Percentiles rank a stretch among this genome's conserved stretches.
phyloP scores from a whole-genome alignment of 1,284 basidiomycete genomes.

The Cutaneotrichosporon spelunceum region DNA sequence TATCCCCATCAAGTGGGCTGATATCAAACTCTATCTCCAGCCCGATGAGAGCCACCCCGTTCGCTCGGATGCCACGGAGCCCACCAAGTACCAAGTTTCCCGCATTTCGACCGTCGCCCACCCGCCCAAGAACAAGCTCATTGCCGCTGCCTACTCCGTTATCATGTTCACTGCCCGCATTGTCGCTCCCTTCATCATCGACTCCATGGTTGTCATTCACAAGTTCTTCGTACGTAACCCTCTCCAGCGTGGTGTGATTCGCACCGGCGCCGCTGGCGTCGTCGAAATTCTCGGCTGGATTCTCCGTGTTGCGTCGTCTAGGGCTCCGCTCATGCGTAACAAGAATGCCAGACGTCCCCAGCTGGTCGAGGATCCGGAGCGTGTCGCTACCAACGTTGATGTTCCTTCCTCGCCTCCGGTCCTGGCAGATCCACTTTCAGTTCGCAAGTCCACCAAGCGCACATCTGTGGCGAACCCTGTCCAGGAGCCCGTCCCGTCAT shows the following conservation, averaged over 20 bases:
- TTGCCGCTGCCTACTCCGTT: slow-evolving; percentile 11
- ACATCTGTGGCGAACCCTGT: neutral
- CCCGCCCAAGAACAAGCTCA: slow-evolving; percentile 8
- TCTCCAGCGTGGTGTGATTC: slow-evolving; percentile 25
- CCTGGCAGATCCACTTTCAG: neutral
- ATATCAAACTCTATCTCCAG: slow-evolving; percentile 27
- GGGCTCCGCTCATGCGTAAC: neutral
- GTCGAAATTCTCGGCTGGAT: slow-evolving; percentile 21
- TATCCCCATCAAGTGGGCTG: slow-evolving; percentile 20
- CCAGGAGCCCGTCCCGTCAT: neutral
- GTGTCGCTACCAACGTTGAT: neutral
- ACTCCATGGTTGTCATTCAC: slow-evolving; percentile 24
- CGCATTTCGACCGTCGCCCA: slow-evolving; percentile 27
- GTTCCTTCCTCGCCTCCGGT: slow-evolving; percentile 3
- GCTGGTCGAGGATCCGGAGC: neutral
- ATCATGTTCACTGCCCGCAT: slow-evolving; percentile 22
- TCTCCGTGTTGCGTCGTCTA: neutral
- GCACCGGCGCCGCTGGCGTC: slow-evolving; percentile 25
- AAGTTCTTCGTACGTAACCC: slow-evolving; percentile 37
- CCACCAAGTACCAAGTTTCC: slow-evolving; percentile 35
- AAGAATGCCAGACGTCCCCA: neutral
- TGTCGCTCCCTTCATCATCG: slow-evolving; percentile 24
- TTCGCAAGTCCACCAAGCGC: slow-evolving; percentile 7
- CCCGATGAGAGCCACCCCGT: slow-evolving; percentile 26
- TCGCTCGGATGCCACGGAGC: slow-evolving; percentile 20